phyloP scores from a whole-genome alignment of 2,329 filamentous ascomycete genomes.

The Tolypocladium inflatum region DNA sequence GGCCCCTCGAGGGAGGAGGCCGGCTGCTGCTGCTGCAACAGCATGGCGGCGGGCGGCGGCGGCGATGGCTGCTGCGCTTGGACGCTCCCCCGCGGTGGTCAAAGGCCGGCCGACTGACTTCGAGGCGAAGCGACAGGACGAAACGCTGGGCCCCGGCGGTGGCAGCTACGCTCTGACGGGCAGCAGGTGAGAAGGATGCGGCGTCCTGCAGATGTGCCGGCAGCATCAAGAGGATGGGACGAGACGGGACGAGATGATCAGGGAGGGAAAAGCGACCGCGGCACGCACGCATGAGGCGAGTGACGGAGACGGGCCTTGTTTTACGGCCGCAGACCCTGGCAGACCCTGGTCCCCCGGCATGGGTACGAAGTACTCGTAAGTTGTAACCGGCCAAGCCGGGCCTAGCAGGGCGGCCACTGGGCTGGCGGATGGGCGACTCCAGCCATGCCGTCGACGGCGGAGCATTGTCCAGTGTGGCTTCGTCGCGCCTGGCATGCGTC shows the following conservation, averaged over 20 bases:
- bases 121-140: neutral
- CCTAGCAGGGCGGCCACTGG: neutral
- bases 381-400: neutral
- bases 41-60: too few species aligned
- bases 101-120: neutral
- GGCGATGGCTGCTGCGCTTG: neutral
- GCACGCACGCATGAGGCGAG: neutral
- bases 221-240: neutral
- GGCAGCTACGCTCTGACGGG: neutral
- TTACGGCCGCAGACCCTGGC: neutral
- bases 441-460: neutral
- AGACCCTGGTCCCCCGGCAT: neutral
- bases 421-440: neutral
- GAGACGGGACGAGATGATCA: neutral
- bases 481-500: neutral
- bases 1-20: slow-evolving; percentile 3
- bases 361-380: neutral
- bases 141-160: neutral
- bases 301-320: neutral
- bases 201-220: neutral
- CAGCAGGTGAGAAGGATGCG: neutral
- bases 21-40: neutral
- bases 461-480: neutral
- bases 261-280: neutral
- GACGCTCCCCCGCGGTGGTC: neutral